phyloP scores from a whole-genome alignment of 495 filamentous ascomycete species.

The Tirmania nivea region DNA sequence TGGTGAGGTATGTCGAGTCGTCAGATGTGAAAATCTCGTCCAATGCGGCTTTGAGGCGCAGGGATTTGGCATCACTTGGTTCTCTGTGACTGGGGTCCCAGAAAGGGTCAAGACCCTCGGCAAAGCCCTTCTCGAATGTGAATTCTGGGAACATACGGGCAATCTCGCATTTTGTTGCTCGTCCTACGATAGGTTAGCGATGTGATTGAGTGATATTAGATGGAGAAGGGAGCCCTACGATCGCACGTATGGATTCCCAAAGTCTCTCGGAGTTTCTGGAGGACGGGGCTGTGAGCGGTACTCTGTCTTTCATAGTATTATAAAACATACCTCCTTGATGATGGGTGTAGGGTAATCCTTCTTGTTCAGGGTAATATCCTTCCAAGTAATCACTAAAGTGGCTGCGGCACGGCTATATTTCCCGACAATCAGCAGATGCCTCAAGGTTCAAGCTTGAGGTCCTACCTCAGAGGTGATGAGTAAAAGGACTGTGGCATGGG shows the following conservation, averaged over 20 bases:
- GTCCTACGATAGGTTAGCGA: constrained; percentile 2
- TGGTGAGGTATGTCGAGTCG: constrained; percentile 37
- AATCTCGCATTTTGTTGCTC: constrained; percentile 37
- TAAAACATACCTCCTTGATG: constrained; percentile 47
- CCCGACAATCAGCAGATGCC: neutral
- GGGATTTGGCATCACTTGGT: constrained; percentile 27
- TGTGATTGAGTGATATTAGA: neutral
- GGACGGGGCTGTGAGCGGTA: constrained; percentile 43
- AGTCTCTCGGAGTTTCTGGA: constrained; percentile 35
- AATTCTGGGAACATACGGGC: constrained; percentile 33
- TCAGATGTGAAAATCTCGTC: constrained; percentile 42
- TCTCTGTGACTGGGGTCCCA: constrained; percentile 38
- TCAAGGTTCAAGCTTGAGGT: no score
- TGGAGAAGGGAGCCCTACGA: constrained; percentile 14
- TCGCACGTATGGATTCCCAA: constrained; percentile 66
- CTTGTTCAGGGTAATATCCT: constrained; percentile 7
- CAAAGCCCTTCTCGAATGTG: constrained; percentile 39
- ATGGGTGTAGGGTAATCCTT: constrained; percentile 26
- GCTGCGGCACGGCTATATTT: constrained; percentile 12
- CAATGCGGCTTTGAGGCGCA: constrained; percentile 32
- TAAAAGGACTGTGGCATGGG: constrained; percentile 46
- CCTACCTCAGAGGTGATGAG: constrained; percentile 37
- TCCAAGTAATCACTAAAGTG: constrained; percentile 16
- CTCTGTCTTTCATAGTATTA: constrained; percentile 27
- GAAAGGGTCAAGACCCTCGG: constrained; percentile 33